phyloP scores from a whole-genome alignment of 768 basidiomycete species.

The Tubosaeta brunneosetosa region DNA sequence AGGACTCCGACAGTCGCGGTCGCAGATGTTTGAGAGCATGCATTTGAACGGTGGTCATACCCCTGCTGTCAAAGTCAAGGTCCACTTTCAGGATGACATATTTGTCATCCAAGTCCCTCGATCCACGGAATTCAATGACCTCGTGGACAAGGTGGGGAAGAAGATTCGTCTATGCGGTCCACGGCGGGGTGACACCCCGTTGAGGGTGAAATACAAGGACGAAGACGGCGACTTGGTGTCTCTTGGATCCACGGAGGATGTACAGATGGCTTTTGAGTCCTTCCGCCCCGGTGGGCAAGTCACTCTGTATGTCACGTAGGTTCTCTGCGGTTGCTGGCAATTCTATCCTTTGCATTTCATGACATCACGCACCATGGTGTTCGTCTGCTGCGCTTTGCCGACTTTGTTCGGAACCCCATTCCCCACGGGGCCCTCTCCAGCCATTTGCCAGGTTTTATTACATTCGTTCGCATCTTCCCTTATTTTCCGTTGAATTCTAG shows the following conservation, averaged over 20 bases:
- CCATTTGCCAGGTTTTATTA: conserved; percentile 6
- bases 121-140: conserved; percentile 70
- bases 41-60: conserved; percentile 28
- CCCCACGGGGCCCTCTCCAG: neutral
- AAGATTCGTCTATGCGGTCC: conserved; percentile 93
- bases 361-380: conserved; percentile 2
- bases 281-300: conserved; percentile 77
- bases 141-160: conserved; percentile 85
- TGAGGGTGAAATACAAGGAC: conserved; percentile 85
- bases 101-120: conserved; percentile 90
- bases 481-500: conserved; percentile 8
- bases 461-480: conserved; percentile 20
- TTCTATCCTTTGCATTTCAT: neutral
- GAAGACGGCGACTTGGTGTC: conserved; percentile 91
- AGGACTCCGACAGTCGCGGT: conserved; percentile 49
- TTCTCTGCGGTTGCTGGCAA: neutral
- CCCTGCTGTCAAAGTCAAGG: conserved; percentile 81
- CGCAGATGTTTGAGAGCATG: conserved; percentile 48
- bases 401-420: conserved; percentile 7
- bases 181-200: conserved; percentile 68
- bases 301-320: conserved; percentile 72
- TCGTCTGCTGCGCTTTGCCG: conserved; percentile 10
- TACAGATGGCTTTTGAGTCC: conserved; percentile 90
- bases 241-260: conserved; percentile 86
- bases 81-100: conserved; percentile 91